Evolutionary conservation across 768 basidiomycete species (phyloP).

Genomic region (Kwoniella heveanensis): DNA sequence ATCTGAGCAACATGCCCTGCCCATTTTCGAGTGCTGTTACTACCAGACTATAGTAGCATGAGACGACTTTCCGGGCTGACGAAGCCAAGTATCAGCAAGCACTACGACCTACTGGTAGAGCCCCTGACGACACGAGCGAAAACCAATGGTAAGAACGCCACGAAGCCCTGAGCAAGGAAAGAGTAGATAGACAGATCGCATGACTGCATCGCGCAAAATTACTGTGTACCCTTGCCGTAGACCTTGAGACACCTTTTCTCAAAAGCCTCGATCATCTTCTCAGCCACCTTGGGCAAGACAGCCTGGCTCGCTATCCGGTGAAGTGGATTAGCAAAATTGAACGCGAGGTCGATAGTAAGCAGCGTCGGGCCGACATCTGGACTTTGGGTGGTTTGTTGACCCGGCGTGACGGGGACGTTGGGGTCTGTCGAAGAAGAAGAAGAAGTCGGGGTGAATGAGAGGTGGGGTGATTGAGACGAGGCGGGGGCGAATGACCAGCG

Average conservation of each 20-base stretch:
- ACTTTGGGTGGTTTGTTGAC: slow-evolving; percentile 16
- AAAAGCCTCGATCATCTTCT: slow-evolving; percentile 88
- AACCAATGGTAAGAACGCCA: no score
- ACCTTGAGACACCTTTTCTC: slow-evolving; percentile 76
- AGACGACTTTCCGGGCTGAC: no score
- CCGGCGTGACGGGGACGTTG: slow-evolving; percentile 1
- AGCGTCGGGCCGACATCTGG: slow-evolving; percentile 64
- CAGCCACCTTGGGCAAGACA: slow-evolving; percentile 84
- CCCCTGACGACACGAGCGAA: no score
- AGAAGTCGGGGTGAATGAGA: slow-evolving; percentile 39
- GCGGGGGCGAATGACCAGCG: slow-evolving; percentile 68
- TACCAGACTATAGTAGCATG: no score
- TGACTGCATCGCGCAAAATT: no score
- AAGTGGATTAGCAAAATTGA: slow-evolving; percentile 82
- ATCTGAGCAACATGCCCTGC: no score
- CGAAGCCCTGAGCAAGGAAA: no score
- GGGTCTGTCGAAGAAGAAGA: slow-evolving; percentile 14
- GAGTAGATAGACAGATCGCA: no score
- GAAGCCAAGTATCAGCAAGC: no score
- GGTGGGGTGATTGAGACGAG: slow-evolving; percentile 59
- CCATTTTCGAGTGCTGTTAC: no score
- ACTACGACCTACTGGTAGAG: no score
- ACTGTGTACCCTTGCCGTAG: slow-evolving; percentile 64
- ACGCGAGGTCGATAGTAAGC: slow-evolving; percentile 80
- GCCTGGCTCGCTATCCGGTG: slow-evolving; percentile 78